Evolutionary conservation across 1,284 basidiomycete genomes (phyloP).

Genomic region (Austroboletus novae-zelandiae): DNA sequence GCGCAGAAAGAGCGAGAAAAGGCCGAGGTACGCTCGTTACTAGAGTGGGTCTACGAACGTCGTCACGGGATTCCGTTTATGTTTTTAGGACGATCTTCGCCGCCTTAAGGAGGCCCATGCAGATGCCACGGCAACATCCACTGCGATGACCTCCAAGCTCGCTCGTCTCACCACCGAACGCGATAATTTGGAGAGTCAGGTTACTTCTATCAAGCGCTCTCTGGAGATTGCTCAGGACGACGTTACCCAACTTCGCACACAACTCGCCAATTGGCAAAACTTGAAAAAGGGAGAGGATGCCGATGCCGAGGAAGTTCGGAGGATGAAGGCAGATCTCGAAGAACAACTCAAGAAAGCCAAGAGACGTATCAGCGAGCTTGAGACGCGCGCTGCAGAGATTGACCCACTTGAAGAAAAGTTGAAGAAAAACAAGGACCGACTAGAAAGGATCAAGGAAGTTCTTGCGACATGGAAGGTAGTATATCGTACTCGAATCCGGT

Average conservation of each 20-base stretch:
- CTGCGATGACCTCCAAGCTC: conserved; percentile 48
- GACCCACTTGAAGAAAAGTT: conserved; percentile 25
- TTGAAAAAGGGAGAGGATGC: conserved; percentile 62
- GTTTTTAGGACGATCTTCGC: conserved; percentile 40
- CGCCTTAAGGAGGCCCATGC: conserved; percentile 47
- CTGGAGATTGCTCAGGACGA: conserved; percentile 57
- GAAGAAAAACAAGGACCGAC: conserved; percentile 42
- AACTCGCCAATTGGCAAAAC: conserved; percentile 65
- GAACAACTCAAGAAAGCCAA: conserved; percentile 50
- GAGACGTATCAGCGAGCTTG: conserved; percentile 41
- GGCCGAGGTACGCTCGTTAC: conserved; percentile 38
- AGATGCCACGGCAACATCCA: conserved; percentile 44
- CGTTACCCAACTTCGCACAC: conserved; percentile 53
- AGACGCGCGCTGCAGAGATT: conserved; percentile 28
- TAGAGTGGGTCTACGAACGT: not conserved
- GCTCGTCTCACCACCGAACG: conserved; percentile 56
- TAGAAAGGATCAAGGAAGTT: conserved; percentile 44
- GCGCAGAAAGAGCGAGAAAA: conserved; percentile 42
- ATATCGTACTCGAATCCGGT: not conserved
- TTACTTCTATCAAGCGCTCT: conserved; percentile 51
- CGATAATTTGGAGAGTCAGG: conserved; percentile 52
- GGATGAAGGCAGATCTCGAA: conserved; percentile 56
- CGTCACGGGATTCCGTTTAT: not conserved
- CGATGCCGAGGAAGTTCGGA: conserved; percentile 54
- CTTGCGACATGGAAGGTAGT: conserved; percentile 45